These are phyloP conservation scores for Colletotrichum cereale DNA, from an alignment of 2,329 filamentous ascomycete species.

Conservation along the genomic window DNA sequence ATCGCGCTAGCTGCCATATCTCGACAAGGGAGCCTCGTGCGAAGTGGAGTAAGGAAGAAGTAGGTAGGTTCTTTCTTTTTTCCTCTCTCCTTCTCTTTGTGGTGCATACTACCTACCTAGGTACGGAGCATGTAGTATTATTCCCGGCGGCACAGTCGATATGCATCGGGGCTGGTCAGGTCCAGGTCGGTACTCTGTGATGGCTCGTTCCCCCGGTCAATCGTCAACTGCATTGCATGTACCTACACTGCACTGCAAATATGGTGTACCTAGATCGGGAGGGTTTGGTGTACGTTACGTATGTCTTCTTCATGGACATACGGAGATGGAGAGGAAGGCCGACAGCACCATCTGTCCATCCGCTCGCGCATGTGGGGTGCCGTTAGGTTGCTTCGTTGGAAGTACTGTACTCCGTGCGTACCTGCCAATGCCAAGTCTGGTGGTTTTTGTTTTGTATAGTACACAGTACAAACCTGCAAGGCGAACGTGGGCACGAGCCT, in stretches of 20 bases:
- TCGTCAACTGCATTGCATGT: neutral
- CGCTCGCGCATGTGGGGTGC: neutral
- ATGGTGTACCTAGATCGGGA: no score
- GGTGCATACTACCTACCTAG: neutral
- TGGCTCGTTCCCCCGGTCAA: no score
- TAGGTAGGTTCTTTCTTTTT: neutral
- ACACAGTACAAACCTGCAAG: slow-evolving; percentile 15
- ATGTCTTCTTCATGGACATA: neutral
- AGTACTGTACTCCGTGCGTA: no score
- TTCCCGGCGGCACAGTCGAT: neutral
- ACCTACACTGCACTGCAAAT: neutral
- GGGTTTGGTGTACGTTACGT: neutral
- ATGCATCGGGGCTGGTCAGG: neutral
- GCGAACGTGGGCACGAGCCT: slow-evolving; percentile 8
- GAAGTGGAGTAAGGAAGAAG: slow-evolving; percentile 14
- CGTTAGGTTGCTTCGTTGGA: slow-evolving; percentile 1
- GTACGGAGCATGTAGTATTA: no score
- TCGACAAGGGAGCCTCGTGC: slow-evolving; percentile 39
- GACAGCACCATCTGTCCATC: neutral
- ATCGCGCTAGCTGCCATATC: slow-evolving; percentile 18
- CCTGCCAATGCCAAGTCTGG: neutral
- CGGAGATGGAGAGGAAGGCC: neutral
- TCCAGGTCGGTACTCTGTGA: neutral
- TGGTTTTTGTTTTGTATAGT: slow-evolving; percentile 12
- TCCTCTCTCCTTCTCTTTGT: neutral